Percentiles rank a stretch among this genome's conserved stretches.
phyloP scores from a whole-genome alignment of 768 basidiomycete genomes.

The Hygrocybe coccinea region DNA sequence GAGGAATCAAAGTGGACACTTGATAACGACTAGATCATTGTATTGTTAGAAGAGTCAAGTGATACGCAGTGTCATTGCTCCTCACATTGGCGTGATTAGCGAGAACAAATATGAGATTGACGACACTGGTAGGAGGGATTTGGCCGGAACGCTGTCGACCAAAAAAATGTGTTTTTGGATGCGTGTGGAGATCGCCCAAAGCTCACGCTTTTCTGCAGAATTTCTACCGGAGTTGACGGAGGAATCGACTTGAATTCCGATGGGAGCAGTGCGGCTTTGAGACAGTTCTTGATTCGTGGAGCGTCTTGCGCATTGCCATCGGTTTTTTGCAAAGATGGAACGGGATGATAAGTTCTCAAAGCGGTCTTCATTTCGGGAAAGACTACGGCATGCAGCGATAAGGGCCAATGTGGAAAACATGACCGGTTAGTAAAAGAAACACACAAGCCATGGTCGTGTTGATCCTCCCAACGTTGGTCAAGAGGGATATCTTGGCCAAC shows the following conservation, averaged over 20 bases:
- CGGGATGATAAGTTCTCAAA: conserved; percentile 82
- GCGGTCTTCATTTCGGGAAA: conserved; percentile 94
- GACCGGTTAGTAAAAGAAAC: not conserved
- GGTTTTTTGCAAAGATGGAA: conserved; percentile 85
- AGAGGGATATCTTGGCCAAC: conserved; percentile 68
- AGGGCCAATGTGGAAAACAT: not conserved
- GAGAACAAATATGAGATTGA: conserved; percentile 81
- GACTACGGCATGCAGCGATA: conserved; percentile 55
- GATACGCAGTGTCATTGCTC: conserved; percentile 25
- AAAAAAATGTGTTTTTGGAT: conserved; percentile 30
- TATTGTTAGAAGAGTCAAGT: conserved; percentile 15
- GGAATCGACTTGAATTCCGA: conserved; percentile 60
- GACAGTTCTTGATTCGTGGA: conserved; percentile 87
- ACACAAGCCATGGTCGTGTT: conserved; percentile 81
- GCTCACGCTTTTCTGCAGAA: conserved; percentile 26
- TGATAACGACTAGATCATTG: conserved; percentile 46
- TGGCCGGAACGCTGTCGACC: conserved; percentile 47
- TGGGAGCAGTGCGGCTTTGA: conserved; percentile 58
- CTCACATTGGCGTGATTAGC: conserved; percentile 73
- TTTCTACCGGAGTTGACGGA: conserved; percentile 71
- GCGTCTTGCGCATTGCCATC: conserved; percentile 87
- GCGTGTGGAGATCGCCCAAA: not conserved
- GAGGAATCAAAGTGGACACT: conserved; percentile 68
- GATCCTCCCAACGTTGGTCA: conserved; percentile 75
- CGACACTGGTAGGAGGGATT: conserved; percentile 80